These are phyloP conservation scores for Penicillium sp. DNA, from an alignment of 2,329 filamentous ascomycete genomes.

Conservation along the genomic window DNA sequence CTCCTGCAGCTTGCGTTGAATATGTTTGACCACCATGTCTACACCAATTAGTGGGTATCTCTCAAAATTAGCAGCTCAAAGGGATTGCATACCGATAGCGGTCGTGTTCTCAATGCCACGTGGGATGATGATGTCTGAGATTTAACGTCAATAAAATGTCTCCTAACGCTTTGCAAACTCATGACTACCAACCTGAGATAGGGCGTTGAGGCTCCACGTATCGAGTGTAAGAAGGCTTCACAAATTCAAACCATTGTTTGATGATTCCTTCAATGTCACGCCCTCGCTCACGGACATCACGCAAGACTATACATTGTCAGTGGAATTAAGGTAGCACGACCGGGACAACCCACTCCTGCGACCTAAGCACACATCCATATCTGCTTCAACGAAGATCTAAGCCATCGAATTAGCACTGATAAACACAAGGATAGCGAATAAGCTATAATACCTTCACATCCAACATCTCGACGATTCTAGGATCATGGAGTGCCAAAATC, in stretches of 20 bases:
- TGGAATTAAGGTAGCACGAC: background rate
- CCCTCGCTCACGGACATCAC: slow-evolving; percentile 85
- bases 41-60: slow-evolving; percentile 15
- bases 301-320: slow-evolving; percentile 59
- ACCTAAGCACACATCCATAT: slow-evolving; percentile 88
- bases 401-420: background rate
- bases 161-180: background rate
- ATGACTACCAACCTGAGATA: slow-evolving; percentile 60
- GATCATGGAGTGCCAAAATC: slow-evolving; percentile 91
- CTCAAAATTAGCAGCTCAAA: background rate
- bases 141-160: slow-evolving; percentile 13
- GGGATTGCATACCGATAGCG: slow-evolving; percentile 60
- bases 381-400: slow-evolving; percentile 91
- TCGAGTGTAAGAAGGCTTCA: slow-evolving; percentile 95
- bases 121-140: slow-evolving; percentile 82
- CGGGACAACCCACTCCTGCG: slow-evolving; percentile 64
- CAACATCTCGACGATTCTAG: slow-evolving; percentile 76
- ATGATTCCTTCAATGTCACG: slow-evolving; percentile 93
- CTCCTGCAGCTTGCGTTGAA: slow-evolving; percentile 78
- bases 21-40: slow-evolving; percentile 93
- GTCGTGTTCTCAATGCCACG: slow-evolving; percentile 92
- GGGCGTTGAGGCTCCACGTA: slow-evolving; percentile 90
- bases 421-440: background rate
- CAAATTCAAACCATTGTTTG: slow-evolving; percentile 95
- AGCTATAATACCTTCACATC: slow-evolving; percentile 73